Conservation (phyloP, 345 rosid genomes). For the Streptanthus diversifolius region DNA sequence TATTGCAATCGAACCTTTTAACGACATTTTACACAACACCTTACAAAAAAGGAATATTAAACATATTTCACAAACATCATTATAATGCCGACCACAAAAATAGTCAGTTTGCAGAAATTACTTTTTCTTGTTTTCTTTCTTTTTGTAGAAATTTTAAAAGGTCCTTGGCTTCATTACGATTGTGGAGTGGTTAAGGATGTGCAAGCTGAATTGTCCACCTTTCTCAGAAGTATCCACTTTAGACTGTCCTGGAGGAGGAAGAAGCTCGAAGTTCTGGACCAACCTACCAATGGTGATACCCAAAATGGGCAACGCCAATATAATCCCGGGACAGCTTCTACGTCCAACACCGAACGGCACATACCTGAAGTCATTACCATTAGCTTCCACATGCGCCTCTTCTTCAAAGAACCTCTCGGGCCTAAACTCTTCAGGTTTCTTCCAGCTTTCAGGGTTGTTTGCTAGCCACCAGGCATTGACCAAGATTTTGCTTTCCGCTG, state of each 20-base stretch:
- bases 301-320: constrained; percentile 86
- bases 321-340: constrained; percentile 96
- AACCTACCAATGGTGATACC: constrained; percentile 84
- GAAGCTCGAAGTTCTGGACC: constrained; percentile 94
- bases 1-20: constrained; percentile 18
- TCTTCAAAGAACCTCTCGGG: constrained; percentile 96
- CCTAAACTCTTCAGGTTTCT: constrained; percentile 83
- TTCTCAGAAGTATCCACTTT: constrained; percentile 81
- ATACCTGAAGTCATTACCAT: constrained; percentile 85
- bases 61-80: constrained; percentile 25
- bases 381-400: constrained; percentile 89
- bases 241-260: constrained; percentile 86
- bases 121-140: not conserved
- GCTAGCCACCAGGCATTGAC: constrained; percentile 99
- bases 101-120: constrained; percentile 19
- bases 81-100: not conserved
- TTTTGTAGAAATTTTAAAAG: constrained; percentile 11
- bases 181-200: constrained; percentile 86
- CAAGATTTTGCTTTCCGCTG: constrained; percentile 93
- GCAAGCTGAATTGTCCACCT: constrained; percentile 97
- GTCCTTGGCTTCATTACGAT: constrained; percentile 83
- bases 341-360: constrained; percentile 95
- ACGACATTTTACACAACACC: constrained; percentile 20
- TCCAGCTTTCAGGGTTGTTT: constrained; percentile 85
- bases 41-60: constrained; percentile 13